These are phyloP conservation scores for Thalia dealbata DNA, from an alignment of 176 grass and related monocot genomes.

Conservation along the genomic window DNA sequence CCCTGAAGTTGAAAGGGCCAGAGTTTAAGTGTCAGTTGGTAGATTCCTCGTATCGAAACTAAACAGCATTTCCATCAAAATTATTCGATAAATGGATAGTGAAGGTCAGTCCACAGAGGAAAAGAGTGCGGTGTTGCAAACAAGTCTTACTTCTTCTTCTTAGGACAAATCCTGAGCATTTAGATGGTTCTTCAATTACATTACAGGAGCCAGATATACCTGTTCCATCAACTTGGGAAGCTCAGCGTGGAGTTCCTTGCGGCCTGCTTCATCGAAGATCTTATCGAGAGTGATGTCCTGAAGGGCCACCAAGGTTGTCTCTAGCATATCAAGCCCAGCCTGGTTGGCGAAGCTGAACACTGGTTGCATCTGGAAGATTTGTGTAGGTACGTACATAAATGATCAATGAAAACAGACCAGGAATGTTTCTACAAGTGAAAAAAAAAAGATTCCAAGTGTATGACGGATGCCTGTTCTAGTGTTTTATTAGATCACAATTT, in stretches of 20 bases:
- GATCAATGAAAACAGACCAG: background rate
- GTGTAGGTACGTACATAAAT: background rate
- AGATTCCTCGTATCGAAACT: background rate
- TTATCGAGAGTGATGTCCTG: slow-evolving; percentile 94
- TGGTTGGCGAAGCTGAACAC: slow-evolving; percentile 89
- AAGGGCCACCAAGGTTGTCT: slow-evolving; percentile 80
- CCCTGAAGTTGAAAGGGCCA: slow-evolving; percentile 31
- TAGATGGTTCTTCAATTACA: background rate
- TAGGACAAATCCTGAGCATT: background rate
- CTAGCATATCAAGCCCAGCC: slow-evolving; percentile 94
- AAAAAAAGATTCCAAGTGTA: too few relatives aligned
- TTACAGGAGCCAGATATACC: slow-evolving; percentile 25
- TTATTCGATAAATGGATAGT: too few relatives aligned
- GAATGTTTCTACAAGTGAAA: background rate
- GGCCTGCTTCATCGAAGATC: slow-evolving; percentile 69
- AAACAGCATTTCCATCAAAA: background rate
- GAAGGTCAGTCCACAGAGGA: too few relatives aligned
- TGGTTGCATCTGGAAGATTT: slow-evolving; percentile 56
- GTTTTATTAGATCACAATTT: too few relatives aligned
- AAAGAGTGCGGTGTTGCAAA: too few relatives aligned
- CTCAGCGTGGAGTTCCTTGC: slow-evolving; percentile 45
- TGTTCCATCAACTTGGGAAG: slow-evolving; percentile 90
- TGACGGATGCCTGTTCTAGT: too few relatives aligned
- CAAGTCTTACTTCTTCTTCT: background rate
- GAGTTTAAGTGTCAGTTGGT: background rate